Base-by-base conservation (phyloP, 2,329 filamentous ascomycete species). In the Botrytis aclada region DNA sequence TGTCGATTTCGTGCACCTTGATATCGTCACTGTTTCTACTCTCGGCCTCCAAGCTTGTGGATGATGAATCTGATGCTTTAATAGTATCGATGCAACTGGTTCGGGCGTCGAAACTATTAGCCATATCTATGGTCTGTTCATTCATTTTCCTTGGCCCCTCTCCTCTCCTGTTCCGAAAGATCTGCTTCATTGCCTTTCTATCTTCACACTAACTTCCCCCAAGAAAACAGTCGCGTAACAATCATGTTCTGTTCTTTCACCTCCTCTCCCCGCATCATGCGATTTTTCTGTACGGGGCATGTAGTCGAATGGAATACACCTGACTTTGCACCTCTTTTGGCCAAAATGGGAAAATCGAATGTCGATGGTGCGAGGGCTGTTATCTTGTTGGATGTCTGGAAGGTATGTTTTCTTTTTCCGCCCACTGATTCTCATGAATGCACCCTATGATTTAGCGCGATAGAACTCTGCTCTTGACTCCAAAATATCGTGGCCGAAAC, bases 151-250 rank as follows among this genome's bases (percentile, higher is more conserved):
- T 54, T 20, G 3, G 20, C 1, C n/a, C 41, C 18, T 25, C 16
- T 14, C 14, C 32, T 37, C 25, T n/a, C 22, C 41, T 9, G 41
- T 25, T 47, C 29, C 6, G 39, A 5, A 18, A 25, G 18, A 39
- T 0, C 16, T 7, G 20, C 8, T 1, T 37, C 4, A 20, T 32
- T 14, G 4, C 14, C 9, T 43, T 3, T 14, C 25, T n/a, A 22
- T 58, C 12, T 8, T 20, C 20, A 10, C 37, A 56, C 16, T 58
- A 45, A 64, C 39, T 22, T 29, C 8, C 9, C n/a, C 87, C 90
- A 93, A 80, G 92, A 95, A 79, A 95, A 95, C 78, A 91, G 90
- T 43, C 87, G 93, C 25, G 86, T 92, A 29, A 93, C 91, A 9
- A 83, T 95, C 79, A 90, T 94, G 86, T 93, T 94, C 82, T 91